These are phyloP conservation scores for Lachancea mirantina DNA, from an alignment of 805 yeast species.

Conservation along the genomic window DNA sequence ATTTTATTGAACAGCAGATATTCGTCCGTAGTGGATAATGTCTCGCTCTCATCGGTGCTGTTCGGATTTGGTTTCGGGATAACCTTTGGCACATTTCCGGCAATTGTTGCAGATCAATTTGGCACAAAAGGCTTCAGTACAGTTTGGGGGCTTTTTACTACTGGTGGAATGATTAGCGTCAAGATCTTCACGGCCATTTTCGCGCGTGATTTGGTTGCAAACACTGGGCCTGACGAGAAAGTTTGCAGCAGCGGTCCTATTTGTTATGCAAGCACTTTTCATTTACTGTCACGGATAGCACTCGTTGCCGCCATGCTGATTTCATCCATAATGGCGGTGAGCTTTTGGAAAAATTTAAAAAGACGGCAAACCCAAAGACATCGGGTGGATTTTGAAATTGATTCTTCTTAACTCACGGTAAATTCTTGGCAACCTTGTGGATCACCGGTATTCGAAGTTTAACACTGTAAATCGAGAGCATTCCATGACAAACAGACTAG, in stretches of 20 bases:
- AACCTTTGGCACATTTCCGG: constrained; percentile 67
- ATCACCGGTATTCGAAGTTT: too few species aligned
- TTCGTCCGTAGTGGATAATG: constrained; percentile 31
- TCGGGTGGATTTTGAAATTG: too few species aligned
- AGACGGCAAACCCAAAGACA: too few species aligned
- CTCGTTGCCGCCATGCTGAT: constrained; percentile 11
- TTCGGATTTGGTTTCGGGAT: constrained; percentile 66
- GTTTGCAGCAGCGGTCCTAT: constrained; percentile 38
- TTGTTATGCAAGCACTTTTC: constrained; percentile 44
- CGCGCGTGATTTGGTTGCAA: constrained; percentile 45
- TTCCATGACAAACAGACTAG: too few species aligned
- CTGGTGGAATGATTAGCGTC: constrained; percentile 57
- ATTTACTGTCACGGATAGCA: constrained; percentile 23
- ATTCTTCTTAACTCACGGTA: too few species aligned
- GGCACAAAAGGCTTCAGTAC: constrained; percentile 65
- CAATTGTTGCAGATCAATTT: constrained; percentile 64
- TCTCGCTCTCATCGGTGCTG: constrained; percentile 45
- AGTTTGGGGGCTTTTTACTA: constrained; percentile 67
- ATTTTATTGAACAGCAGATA: background rate
- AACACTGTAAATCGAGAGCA: too few species aligned
- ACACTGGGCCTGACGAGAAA: constrained; percentile 36
- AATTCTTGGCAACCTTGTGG: background rate
- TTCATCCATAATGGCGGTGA: constrained; percentile 1
- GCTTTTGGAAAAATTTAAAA: background rate
- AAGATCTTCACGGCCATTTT: constrained; percentile 48